Evolutionary conservation across 1,284 basidiomycete genomes (phyloP), one percentile per base, ranked within the genome.

Genomic region (Tilletia caries): DNA sequence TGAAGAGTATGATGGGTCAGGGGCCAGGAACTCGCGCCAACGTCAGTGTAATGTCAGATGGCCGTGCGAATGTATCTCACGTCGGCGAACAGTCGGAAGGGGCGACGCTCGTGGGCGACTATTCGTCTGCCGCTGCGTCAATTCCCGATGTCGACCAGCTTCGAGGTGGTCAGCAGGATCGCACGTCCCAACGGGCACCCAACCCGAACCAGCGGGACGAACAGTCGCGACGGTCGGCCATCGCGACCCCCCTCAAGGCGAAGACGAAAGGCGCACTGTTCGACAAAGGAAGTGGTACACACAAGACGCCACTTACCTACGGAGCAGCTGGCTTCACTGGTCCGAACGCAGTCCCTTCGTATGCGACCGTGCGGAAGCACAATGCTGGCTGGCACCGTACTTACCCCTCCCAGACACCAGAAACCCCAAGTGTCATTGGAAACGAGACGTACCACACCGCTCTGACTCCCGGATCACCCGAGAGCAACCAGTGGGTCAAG

Each of bases 1-100:
- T 50, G 6, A 20, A 50, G 23, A 20, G 20, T 50, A 6, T 50
- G 48, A 25, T n/a, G 20, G 20, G 13, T 25, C 6, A 50, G 12
- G 48, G 20, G 20, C 10, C 6, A 20, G 20, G 48, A 13, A 6
- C 20, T 3, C 20, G 20, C 20, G 12, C 48, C 48, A 50, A 3
- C 48, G 8, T 50, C 20, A n/a, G n/a, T n/a, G n/a, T n/a, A n/a
- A n/a, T 25, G 20, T 62, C 58, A 3, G 58, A 62, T 20, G 58
- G 58, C 29, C 18, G 34, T 20, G 34, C 58, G 12, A 37, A 6
- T 20, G 48, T n/a, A 20, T 50, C 58, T 13, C 58, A 62, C 10
- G 58, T 62, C 15, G 58, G 58, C 12, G 58, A 62, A 29, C 58
- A 62, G 13, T 62, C 58, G 4, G 32, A 62, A 23, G 58, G 58